Conservation (phyloP, 1,284 basidiomycete species). For the Moesziomyces sp. region DNA sequence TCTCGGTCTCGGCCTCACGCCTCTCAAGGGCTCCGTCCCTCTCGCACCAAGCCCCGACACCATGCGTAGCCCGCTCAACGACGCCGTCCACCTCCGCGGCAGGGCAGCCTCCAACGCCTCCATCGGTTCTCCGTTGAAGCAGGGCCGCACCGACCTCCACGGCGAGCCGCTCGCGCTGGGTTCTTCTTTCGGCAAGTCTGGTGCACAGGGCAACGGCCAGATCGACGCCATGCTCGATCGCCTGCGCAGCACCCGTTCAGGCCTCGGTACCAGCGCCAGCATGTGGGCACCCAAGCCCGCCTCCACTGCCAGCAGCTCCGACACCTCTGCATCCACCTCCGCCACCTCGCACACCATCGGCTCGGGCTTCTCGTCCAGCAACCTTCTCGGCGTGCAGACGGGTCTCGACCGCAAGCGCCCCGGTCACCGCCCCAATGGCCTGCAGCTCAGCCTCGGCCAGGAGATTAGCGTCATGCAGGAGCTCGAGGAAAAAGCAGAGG, state of each 20-base stretch:
- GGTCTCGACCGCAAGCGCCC: conserved; percentile 37
- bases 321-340: conserved; percentile 1
- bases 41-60: conserved; percentile 31
- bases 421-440: conserved; percentile 43
- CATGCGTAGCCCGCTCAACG: conserved; percentile 28
- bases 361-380: conserved; percentile 20
- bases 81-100: conserved; percentile 30
- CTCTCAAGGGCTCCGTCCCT: conserved; percentile 34
- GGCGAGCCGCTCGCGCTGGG: conserved; percentile 24
- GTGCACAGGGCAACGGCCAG: conserved; percentile 9
- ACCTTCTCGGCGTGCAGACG: conserved; percentile 32
- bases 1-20: conserved; percentile 46
- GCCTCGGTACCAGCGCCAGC: conserved; percentile 39
- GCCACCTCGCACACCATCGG: conserved; percentile 23
- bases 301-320: background rate
- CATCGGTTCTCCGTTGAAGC: conserved; percentile 34
- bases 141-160: conserved; percentile 18
- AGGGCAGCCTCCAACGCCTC: conserved; percentile 26
- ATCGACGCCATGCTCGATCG: conserved; percentile 50
- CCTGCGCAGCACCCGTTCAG: conserved; percentile 36
- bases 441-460: conserved; percentile 45
- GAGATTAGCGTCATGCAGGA: conserved; percentile 50
- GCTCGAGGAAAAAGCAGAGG: conserved; percentile 44
- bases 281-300: conserved; percentile 49
- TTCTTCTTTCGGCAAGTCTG: conserved; percentile 4